Base-by-base conservation (phyloP, 352 stramenopile species). In the Pythium myriotylum region DNA sequence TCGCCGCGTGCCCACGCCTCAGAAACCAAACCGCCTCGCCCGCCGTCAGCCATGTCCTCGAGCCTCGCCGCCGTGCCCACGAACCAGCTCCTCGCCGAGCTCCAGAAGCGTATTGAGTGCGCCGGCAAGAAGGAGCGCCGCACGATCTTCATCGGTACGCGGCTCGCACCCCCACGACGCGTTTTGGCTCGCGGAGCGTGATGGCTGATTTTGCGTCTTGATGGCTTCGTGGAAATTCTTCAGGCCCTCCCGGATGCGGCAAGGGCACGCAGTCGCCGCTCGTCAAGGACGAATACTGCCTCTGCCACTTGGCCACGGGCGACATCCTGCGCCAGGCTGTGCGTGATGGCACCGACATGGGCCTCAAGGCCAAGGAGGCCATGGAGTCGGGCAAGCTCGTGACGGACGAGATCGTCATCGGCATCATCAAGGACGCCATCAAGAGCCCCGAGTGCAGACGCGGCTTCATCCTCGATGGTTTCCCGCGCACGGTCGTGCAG, bases 381-480 rank as follows among this genome's bases (percentile, higher is more conserved):
- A 99, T 99, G 97, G 97, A 99, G 64, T 89, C 95, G 32, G 95
- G 89, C 35, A 74, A 77, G 27, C 90, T 98, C 46, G 94, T 98
- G 41, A 91, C 87, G 35, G 98, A 99, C 73, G 98, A 99, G 67
- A 98, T 99, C 69, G 97, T 99, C 24, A 97, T 99, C 40, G 97
- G 97, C 42, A 99, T 99, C 78, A 99, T 99, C 70, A 95, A 97
- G 65, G 97, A 99, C 67, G 95, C 97, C 45, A 98, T 99, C 79
- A 87, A 98, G 68, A 91, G 91, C 61, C 87, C 90, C 4, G 97
- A 99, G 45, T 99, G 98, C 83, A 81, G 89, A 61, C 98, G 97
- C 72, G 97, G 98, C 33, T 99, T 99, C 74, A 99, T 99, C 73
- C 82, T 99, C 10, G 98, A 99, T 74, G 98, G 98, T 40, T 99